Percentiles rank a stretch among this genome's conserved stretches.
Evolutionary conservation across 2,329 filamentous ascomycete species (phyloP).

Genomic region (Teratosphaeria destructans): DNA sequence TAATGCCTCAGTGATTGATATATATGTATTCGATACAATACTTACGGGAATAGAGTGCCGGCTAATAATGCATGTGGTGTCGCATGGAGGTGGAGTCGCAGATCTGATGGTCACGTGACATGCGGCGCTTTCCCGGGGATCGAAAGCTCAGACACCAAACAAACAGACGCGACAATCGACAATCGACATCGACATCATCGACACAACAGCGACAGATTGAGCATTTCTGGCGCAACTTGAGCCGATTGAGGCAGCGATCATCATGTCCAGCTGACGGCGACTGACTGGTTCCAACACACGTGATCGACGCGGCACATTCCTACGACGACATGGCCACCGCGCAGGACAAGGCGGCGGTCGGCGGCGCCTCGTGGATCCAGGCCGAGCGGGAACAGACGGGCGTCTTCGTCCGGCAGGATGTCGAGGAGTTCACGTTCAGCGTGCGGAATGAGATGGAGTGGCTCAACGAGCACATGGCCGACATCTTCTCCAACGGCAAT

Average conservation of each 20-base stretch:
- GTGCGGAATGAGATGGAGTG: slow-evolving; percentile 92
- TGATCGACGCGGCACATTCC: slow-evolving; percentile 2
- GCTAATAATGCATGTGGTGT: not conserved
- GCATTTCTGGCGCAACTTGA: not conserved
- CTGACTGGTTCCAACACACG: not conserved
- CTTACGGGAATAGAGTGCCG: not conserved
- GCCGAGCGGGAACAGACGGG: slow-evolving; percentile 72
- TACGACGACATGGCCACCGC: slow-evolving; percentile 15
- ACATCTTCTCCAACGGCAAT: slow-evolving; percentile 79
- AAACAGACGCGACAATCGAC: not conserved
- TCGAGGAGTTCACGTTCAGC: slow-evolving; percentile 87
- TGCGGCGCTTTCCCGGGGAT: not conserved
- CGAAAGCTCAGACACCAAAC: not conserved
- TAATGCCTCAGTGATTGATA: not conserved
- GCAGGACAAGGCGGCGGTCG: slow-evolving; percentile 18
- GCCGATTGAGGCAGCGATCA: not conserved
- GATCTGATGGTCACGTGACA: not conserved
- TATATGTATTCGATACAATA: not conserved
- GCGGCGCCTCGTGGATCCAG: slow-evolving; percentile 58
- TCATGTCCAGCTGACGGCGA: not conserved
- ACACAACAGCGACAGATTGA: not conserved
- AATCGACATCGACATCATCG: not conserved
- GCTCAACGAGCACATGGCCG: slow-evolving; percentile 97
- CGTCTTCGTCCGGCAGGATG: slow-evolving; percentile 67
- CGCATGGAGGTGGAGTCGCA: not conserved